Evolutionary conservation across 2,329 filamentous ascomycete genomes (phyloP).

Genomic region (Sarocladiaceae sp.): DNA sequence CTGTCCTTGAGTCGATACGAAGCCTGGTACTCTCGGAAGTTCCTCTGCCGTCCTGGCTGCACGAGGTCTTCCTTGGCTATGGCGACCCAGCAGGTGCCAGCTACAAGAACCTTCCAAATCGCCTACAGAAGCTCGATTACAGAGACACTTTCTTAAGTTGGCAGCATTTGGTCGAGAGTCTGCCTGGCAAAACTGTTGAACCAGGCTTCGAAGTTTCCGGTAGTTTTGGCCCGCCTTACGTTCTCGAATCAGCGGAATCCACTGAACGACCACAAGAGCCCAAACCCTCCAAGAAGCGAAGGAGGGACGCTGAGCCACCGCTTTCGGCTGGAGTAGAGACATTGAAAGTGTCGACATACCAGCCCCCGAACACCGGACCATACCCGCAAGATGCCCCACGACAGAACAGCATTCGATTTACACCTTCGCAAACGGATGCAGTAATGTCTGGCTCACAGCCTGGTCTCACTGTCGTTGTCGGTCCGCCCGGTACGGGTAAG

Average conservation of each 20-base stretch:
- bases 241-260: slow-evolving; percentile 65
- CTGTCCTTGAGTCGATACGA: slow-evolving; percentile 87
- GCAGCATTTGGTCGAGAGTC: slow-evolving; percentile 86
- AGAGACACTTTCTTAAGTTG: slow-evolving; percentile 93
- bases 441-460: slow-evolving; percentile 93
- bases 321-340: slow-evolving; percentile 60
- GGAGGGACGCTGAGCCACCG: slow-evolving; percentile 69
- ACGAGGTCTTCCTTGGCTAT: slow-evolving; percentile 96
- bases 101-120: slow-evolving; percentile 77
- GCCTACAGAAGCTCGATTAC: slow-evolving; percentile 77
- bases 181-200: slow-evolving; percentile 84
- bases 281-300: slow-evolving; percentile 79
- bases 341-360: slow-evolving; percentile 84
- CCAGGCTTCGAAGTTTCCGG: slow-evolving; percentile 66
- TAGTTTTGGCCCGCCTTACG: slow-evolving; percentile 83
- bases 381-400: slow-evolving; percentile 83
- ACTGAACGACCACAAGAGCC: slow-evolving; percentile 42
- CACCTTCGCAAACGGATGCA: slow-evolving; percentile 84
- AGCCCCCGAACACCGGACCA: slow-evolving; percentile 80
- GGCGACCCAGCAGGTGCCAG: slow-evolving; percentile 86
- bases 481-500: slow-evolving; percentile 94
- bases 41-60: slow-evolving; percentile 84
- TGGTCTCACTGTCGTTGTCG: slow-evolving; percentile 88
- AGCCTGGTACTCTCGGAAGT: slow-evolving; percentile 80
- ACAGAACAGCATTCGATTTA: slow-evolving; percentile 81